Evolutionary conservation across 2,329 filamentous ascomycete species (phyloP).

Genomic region (Teratosphaeria zuluensis): DNA sequence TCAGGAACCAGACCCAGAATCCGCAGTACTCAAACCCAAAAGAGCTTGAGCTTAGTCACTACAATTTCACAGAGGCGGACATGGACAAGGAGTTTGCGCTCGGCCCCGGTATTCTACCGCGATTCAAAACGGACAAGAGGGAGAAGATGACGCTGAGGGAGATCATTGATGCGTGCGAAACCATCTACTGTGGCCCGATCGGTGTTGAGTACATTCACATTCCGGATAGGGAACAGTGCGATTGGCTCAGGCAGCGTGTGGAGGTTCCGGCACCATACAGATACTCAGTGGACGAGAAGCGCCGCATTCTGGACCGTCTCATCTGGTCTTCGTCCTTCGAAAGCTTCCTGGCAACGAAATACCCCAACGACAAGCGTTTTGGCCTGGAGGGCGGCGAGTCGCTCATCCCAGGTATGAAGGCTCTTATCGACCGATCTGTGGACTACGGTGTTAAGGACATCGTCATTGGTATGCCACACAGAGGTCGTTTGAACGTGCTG

Average conservation of each 20-base stretch:
- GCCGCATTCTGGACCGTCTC: constrained; percentile 88
- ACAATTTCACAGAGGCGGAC: constrained; percentile 90
- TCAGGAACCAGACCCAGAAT: constrained; percentile 73
- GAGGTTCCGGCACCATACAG: constrained; percentile 93
- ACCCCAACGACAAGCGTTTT: constrained; percentile 99
- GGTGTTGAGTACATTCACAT: constrained; percentile 99
- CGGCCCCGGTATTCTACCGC: constrained; percentile 87
- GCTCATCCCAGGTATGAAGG: constrained; percentile 98
- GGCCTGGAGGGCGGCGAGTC: constrained; percentile 96
- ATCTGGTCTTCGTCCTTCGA: constrained; percentile 99
- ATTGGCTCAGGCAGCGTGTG: constrained; percentile 92
- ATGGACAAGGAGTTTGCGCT: constrained; percentile 85
- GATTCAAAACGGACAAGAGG: constrained; percentile 78
- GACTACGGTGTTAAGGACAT: constrained; percentile 99
- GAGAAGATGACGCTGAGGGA: constrained; percentile 96
- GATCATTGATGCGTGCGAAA: constrained; percentile 87
- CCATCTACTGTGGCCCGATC: constrained; percentile 94
- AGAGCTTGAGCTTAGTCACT: constrained; percentile 86
- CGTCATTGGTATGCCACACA: constrained; percentile 98
- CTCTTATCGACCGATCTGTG: constrained; percentile 93
- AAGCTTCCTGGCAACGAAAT: constrained; percentile 89
- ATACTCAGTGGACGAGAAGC: constrained; percentile 97
- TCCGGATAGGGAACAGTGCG: constrained; percentile 91
- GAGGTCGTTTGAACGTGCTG: constrained; percentile 93
- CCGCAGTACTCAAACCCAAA: constrained; percentile 83